Conservation (phyloP, 345 rosid species). For the Syzygium aqueum region DNA sequence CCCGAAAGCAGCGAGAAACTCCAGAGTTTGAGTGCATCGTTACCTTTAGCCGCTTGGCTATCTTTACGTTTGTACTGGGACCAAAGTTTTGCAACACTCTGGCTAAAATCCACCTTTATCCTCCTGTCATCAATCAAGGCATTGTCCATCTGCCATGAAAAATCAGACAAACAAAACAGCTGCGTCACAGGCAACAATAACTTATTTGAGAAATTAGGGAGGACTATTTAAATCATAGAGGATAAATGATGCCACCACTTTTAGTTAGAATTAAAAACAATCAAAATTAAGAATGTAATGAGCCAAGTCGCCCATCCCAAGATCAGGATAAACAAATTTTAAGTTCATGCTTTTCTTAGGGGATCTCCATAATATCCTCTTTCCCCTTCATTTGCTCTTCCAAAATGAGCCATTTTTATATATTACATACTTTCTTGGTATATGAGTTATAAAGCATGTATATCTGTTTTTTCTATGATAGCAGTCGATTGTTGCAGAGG, state of each 20-base stretch:
- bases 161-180: background rate
- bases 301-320: background rate
- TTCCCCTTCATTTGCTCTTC: background rate
- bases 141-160: constrained; percentile 75
- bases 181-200: background rate
- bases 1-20: background rate
- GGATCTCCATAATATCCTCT: background rate
- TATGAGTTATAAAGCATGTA: background rate
- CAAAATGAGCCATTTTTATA: background rate
- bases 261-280: background rate
- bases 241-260: background rate
- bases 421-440: background rate
- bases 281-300: background rate
- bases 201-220: background rate
- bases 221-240: background rate
- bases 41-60: constrained; percentile 49
- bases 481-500: background rate
- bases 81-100: constrained; percentile 91
- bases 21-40: background rate
- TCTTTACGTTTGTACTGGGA: constrained; percentile 58
- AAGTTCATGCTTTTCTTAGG: background rate
- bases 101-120: constrained; percentile 96
- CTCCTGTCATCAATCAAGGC: constrained; percentile 97
- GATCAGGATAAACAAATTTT: background rate
- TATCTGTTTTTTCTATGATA: background rate